Conservation (phyloP, 768 basidiomycete species). For the Exidia glandulosa region DNA sequence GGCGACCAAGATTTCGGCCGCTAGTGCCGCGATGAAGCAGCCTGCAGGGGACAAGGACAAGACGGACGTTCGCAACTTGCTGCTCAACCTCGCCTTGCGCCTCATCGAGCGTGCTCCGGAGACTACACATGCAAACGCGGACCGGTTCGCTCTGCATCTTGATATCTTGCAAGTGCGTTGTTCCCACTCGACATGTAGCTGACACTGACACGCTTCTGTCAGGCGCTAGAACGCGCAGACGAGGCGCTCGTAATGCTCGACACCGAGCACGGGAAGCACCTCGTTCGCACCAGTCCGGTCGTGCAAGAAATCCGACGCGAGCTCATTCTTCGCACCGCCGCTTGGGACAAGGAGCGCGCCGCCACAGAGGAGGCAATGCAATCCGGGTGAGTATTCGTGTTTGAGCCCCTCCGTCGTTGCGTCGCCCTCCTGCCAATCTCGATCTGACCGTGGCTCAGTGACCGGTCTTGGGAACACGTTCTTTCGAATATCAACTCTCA, state of each 20-base stretch:
- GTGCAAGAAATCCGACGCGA: conserved; percentile 69
- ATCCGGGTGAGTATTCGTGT: conserved; percentile 34
- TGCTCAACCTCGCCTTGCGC: conserved; percentile 69
- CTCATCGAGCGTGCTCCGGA: conserved; percentile 53
- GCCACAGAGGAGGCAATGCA: conserved; percentile 25
- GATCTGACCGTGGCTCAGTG: conserved; percentile 36
- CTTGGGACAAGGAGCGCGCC: conserved; percentile 49
- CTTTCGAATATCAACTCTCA: conserved; percentile 60
- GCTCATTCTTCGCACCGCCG: conserved; percentile 48
- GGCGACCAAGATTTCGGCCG: no score
- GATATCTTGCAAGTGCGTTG: conserved; percentile 39
- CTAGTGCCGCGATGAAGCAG: no score
- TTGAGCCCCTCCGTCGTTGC: background rate
- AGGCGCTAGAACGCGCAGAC: conserved; percentile 51
- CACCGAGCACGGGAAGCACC: conserved; percentile 52
- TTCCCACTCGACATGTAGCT: background rate
- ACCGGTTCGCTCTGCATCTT: conserved; percentile 70
- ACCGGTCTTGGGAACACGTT: conserved; percentile 84
- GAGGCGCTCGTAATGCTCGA: conserved; percentile 62
- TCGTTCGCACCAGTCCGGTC: conserved; percentile 59
- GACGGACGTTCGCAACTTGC: conserved; percentile 50
- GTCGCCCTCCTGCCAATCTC: conserved; percentile 2
- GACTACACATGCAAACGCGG: conserved; percentile 53
- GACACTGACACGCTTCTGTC: background rate
- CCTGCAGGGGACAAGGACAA: conserved; percentile 56